Evolutionary conservation across 257 asterid genomes (phyloP).

Genomic region (Jacaranda copaia): DNA sequence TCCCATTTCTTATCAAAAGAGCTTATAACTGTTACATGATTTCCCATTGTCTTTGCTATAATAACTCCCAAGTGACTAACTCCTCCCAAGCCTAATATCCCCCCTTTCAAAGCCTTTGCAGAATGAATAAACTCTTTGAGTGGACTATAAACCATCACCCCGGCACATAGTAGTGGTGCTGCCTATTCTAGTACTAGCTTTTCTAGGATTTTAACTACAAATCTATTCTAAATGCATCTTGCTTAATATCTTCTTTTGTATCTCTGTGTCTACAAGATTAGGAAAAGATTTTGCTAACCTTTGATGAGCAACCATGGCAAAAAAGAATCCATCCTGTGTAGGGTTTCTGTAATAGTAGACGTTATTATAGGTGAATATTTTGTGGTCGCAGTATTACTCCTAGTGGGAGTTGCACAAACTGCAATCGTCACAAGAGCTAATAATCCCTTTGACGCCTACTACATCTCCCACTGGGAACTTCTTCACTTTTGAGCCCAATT

Average conservation of each 20-base stretch:
- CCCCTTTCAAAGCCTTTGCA: conserved; percentile 36
- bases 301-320: conserved; percentile 47
- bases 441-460: conserved; percentile 52
- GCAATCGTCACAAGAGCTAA: conserved; percentile 60
- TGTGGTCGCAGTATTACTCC: conserved; percentile 48
- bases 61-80: conserved; percentile 58
- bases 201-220: conserved; percentile 52
- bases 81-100: conserved; percentile 56
- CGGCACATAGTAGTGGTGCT: conserved; percentile 59
- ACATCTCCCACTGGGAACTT: conserved; percentile 43
- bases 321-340: conserved; percentile 54
- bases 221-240: conserved; percentile 30
- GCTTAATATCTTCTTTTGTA: neutral
- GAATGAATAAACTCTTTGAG: conserved; percentile 44
- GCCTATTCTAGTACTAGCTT: conserved; percentile 49
- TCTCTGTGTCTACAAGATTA: neutral
- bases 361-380: conserved; percentile 47
- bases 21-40: conserved; percentile 60
- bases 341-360: conserved; percentile 44
- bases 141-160: conserved; percentile 59
- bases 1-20: conserved; percentile 43
- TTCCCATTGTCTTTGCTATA: conserved; percentile 62
- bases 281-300: conserved; percentile 23
- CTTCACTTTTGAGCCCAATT: conserved; percentile 46
- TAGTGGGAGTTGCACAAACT: conserved; percentile 47